A percentile compares a stretch with the other conserved stretches of the same genome.
Conservation (phyloP, 1,284 basidiomycete species). For the Heterobasidion parviporum region DNA sequence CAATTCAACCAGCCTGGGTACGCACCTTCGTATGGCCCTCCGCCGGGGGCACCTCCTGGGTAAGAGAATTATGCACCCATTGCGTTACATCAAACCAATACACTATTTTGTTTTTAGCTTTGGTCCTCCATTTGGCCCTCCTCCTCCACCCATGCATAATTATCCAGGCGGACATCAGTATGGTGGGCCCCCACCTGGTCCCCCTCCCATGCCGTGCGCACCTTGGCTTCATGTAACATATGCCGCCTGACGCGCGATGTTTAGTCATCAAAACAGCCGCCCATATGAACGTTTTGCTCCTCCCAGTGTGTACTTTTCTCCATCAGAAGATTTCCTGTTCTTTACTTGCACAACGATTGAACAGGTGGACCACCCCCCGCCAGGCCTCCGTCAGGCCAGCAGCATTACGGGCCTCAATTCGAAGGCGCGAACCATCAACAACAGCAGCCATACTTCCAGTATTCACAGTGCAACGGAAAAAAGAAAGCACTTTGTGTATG, state of each 20-base stretch:
- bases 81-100: background rate
- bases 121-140: constrained; percentile 18
- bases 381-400: constrained; percentile 53
- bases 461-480: constrained; percentile 77
- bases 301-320: background rate
- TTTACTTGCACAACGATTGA: background rate
- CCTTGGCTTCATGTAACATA: background rate
- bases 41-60: constrained; percentile 12
- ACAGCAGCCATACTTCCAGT: constrained; percentile 59
- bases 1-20: constrained; percentile 15
- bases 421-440: constrained; percentile 40
- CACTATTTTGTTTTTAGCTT: background rate
- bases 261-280: background rate
- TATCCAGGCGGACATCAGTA: constrained; percentile 1
- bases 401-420: constrained; percentile 62
- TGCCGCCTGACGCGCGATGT: background rate
- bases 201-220: background rate
- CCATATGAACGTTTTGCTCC: background rate
- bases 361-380: constrained; percentile 32
- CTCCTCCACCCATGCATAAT: constrained; percentile 10
- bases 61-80: background rate
- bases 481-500: constrained; percentile 75
- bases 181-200: constrained; percentile 21
- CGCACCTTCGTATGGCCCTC: constrained; percentile 12
- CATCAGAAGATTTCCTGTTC: background rate